A percentile compares a stretch with the other conserved stretches of the same genome.
Conservation (phyloP, 345 rosid genomes). For the Salix udensis region DNA sequence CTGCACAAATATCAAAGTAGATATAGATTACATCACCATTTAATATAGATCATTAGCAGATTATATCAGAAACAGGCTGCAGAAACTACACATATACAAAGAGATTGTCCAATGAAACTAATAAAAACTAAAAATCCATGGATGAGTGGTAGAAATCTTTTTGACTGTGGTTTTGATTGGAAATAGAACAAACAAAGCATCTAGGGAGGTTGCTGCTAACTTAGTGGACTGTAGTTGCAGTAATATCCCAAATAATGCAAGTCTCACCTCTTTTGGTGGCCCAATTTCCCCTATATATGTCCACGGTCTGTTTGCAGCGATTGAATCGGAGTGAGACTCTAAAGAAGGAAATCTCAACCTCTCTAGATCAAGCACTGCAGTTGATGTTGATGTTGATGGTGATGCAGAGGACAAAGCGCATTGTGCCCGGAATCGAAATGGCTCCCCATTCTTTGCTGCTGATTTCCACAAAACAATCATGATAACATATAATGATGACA, state of each 20-base stretch:
- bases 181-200: background rate
- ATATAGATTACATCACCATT: constrained; percentile 2
- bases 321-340: constrained; percentile 49
- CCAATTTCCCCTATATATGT: constrained; percentile 46
- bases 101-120: background rate
- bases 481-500: background rate
- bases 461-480: constrained; percentile 18
- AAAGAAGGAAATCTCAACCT: constrained; percentile 75
- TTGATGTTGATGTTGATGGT: constrained; percentile 30
- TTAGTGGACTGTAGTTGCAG: background rate
- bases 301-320: constrained; percentile 53
- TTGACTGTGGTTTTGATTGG: background rate
- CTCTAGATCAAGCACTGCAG: constrained; percentile 62
- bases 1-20: constrained; percentile 36
- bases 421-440: constrained; percentile 48
- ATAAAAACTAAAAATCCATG: background rate
- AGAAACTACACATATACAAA: background rate
- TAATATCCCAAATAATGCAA: background rate
- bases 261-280: constrained; percentile 60
- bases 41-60: background rate
- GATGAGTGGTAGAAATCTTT: background rate
- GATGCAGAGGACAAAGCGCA: constrained; percentile 68
- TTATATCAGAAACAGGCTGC: background rate
- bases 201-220: background rate
- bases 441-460: constrained; percentile 64